phyloP scores from a whole-genome alignment of 495 filamentous ascomycete species.

The Penicillium paxilli region DNA sequence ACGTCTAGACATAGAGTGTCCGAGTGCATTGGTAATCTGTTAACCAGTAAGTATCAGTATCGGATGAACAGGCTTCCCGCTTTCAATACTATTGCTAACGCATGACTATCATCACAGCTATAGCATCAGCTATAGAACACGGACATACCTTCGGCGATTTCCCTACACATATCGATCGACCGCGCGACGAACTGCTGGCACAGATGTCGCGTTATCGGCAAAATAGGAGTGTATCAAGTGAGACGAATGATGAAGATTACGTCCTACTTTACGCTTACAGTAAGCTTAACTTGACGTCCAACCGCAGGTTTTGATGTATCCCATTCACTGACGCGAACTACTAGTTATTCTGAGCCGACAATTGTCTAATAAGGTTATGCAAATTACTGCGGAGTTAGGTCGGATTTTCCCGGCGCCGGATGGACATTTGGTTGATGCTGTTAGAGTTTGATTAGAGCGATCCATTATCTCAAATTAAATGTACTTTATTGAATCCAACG shows the following conservation, averaged over 20 bases:
- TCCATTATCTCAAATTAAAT: no score
- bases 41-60: constrained; percentile 59
- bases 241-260: constrained; percentile 66
- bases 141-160: constrained; percentile 90
- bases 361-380: not conserved
- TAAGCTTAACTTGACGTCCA: constrained; percentile 30
- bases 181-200: constrained; percentile 77
- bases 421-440: not conserved
- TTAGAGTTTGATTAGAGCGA: not conserved
- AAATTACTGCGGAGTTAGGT: not conserved
- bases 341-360: not conserved
- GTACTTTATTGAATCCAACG: no score
- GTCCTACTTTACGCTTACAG: constrained; percentile 71
- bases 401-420: not conserved
- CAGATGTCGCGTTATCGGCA: constrained; percentile 85
- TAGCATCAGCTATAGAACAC: constrained; percentile 88
- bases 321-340: not conserved
- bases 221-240: constrained; percentile 51
- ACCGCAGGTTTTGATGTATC: not conserved
- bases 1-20: constrained; percentile 78
- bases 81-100: constrained; percentile 6
- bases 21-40: constrained; percentile 85
- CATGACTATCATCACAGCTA: constrained; percentile 50
- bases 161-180: constrained; percentile 76
- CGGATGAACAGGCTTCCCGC: not conserved